Percentiles rank a stretch among this genome's conserved stretches.
These are phyloP conservation scores for Cucurbitaria berberidis DNA, from an alignment of 2,329 filamentous ascomycete species.

Conservation along the genomic window DNA sequence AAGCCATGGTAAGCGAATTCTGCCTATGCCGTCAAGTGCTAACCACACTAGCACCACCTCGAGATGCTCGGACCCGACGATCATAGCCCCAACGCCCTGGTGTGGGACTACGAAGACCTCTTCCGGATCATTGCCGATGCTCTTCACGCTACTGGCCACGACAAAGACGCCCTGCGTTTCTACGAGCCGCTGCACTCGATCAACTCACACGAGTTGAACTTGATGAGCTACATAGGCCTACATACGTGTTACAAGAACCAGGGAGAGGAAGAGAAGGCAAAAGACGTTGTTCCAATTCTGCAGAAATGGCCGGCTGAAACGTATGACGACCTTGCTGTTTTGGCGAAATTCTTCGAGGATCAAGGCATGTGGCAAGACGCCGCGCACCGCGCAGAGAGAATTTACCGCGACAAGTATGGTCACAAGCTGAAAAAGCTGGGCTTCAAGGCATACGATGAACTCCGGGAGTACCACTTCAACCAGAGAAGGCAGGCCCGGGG, in stretches of 20 bases:
- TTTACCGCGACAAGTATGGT: slow-evolving; percentile 68
- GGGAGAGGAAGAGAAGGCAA: slow-evolving; percentile 70
- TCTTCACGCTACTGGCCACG: slow-evolving; percentile 58
- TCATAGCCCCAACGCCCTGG: slow-evolving; percentile 54
- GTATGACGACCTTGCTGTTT: slow-evolving; percentile 76
- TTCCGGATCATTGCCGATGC: slow-evolving; percentile 73
- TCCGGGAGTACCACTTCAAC: slow-evolving; percentile 34
- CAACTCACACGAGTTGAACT: slow-evolving; percentile 28
- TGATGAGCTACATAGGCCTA: slow-evolving; percentile 45
- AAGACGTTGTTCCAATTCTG: slow-evolving; percentile 77
- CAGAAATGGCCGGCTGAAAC: slow-evolving; percentile 74
- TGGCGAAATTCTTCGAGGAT: slow-evolving; percentile 82
- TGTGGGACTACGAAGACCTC: slow-evolving; percentile 77
- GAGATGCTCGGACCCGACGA: slow-evolving; percentile 72
- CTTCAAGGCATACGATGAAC: slow-evolving; percentile 37
- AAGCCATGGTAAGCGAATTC: slow-evolving; percentile 71
- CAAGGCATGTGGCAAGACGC: slow-evolving; percentile 66
- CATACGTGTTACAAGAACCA: slow-evolving; percentile 70
- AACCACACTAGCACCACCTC: slow-evolving; percentile 52
- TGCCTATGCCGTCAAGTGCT: slow-evolving; percentile 57
- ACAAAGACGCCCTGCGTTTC: slow-evolving; percentile 64
- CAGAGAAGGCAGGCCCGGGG: slow-evolving; percentile 35
- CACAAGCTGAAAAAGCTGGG: slow-evolving; percentile 54
- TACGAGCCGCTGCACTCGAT: slow-evolving; percentile 56
- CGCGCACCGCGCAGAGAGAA: slow-evolving; percentile 63